Evolutionary conservation across 2,329 filamentous ascomycete species (phyloP).

Genomic region (Colletotrichum sublineola): DNA sequence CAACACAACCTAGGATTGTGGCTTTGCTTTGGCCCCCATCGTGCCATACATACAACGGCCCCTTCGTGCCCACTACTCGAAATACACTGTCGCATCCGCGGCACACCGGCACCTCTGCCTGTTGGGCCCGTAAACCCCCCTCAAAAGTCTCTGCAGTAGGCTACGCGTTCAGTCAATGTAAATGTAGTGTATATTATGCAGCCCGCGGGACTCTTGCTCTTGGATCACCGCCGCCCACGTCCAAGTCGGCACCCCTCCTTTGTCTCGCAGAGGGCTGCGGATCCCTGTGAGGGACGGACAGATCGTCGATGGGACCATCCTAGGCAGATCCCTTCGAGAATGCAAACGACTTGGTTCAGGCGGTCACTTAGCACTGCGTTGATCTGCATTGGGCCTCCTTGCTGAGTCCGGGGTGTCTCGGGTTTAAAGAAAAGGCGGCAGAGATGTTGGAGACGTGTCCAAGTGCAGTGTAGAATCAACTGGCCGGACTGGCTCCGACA

Average conservation of each 20-base stretch:
- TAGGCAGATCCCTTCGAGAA: conserved; percentile 28
- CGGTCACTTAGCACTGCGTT: conserved; percentile 23
- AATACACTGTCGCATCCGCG: conserved; percentile 27
- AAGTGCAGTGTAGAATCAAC: background rate
- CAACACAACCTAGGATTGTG: conserved; percentile 1
- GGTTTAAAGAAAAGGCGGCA: conserved; percentile 7
- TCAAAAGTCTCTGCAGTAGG: background rate
- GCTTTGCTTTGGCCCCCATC: conserved; percentile 27
- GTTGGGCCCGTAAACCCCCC: conserved; percentile 1
- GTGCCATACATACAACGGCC: conserved; percentile 16
- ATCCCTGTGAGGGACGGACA: conserved; percentile 18
- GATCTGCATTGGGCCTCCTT: conserved; percentile 31
- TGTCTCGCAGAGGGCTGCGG: conserved; percentile 10
- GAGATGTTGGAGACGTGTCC: conserved; percentile 15
- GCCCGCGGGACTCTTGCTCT: conserved; percentile 5
- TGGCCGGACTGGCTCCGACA: background rate
- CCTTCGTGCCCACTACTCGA: conserved; percentile 11
- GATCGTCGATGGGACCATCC: conserved; percentile 34
- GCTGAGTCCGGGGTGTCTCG: conserved; percentile 34
- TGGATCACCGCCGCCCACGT: background rate
- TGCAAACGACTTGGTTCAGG: conserved; percentile 35
- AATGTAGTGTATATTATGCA: background rate
- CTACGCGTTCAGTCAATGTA: conserved; percentile 9
- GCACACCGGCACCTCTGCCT: conserved; percentile 28
- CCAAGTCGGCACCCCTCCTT: conserved; percentile 1